Conservation (phyloP, 1,284 basidiomycete species). For the Ustilago bromivora region DNA sequence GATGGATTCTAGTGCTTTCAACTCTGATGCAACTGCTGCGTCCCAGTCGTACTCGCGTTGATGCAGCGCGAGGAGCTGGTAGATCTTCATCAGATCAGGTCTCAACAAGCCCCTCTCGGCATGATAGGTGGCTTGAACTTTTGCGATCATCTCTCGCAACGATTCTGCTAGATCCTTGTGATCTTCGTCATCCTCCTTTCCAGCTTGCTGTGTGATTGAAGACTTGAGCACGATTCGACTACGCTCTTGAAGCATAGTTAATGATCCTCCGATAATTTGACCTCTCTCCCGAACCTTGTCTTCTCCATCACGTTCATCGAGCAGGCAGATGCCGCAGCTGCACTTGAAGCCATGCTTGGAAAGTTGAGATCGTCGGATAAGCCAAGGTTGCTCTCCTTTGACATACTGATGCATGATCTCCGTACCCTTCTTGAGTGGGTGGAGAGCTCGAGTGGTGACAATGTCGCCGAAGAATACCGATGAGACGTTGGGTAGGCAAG, state of each 20-base stretch:
- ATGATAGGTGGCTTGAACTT: slow-evolving; percentile 60
- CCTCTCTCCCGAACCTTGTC: slow-evolving; percentile 42
- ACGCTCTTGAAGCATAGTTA: slow-evolving; percentile 59
- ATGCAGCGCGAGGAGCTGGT: slow-evolving; percentile 51
- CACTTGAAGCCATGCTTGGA: slow-evolving; percentile 67
- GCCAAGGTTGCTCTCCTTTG: slow-evolving; percentile 62
- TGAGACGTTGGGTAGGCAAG: slow-evolving; percentile 67
- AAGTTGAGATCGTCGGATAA: slow-evolving; percentile 57
- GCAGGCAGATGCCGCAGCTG: slow-evolving; percentile 56
- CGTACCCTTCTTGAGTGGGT: slow-evolving; percentile 56
- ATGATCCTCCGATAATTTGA: slow-evolving; percentile 52
- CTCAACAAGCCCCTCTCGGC: slow-evolving; percentile 35
- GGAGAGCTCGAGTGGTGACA: slow-evolving; percentile 64
- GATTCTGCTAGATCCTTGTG: slow-evolving; percentile 56
- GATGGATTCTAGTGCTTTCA: slow-evolving; percentile 39
- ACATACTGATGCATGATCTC: slow-evolving; percentile 69
- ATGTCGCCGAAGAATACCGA: slow-evolving; percentile 67
- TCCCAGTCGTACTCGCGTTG: slow-evolving; percentile 40
- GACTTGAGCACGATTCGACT: slow-evolving; percentile 59
- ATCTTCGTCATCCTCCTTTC: slow-evolving; percentile 37
- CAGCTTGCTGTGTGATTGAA: slow-evolving; percentile 4
- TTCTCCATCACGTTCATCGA: slow-evolving; percentile 61
- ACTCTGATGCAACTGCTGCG: slow-evolving; percentile 29
- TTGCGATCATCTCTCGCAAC: slow-evolving; percentile 45
- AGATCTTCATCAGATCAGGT: slow-evolving; percentile 61